phyloP scores from a whole-genome alignment of 306 rosid genomes.

The Crataegus laevigata region DNA sequence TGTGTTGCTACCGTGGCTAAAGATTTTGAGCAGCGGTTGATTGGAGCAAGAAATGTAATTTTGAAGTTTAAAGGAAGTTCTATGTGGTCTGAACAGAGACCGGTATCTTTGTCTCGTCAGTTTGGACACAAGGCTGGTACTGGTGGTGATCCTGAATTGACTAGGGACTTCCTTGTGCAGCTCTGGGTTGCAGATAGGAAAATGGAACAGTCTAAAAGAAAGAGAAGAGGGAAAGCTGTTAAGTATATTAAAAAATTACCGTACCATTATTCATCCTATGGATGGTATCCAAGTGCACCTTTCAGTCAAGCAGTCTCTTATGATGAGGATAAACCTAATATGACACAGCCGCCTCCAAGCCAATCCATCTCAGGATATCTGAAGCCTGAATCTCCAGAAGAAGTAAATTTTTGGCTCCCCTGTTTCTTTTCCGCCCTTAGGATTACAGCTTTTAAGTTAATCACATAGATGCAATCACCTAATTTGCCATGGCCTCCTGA shows the following conservation, averaged over 20 bases:
- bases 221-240: constrained; percentile 12
- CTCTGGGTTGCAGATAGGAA: constrained; percentile 63
- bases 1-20: neutral
- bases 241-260: neutral
- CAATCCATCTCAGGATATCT: constrained; percentile 48
- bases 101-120: constrained; percentile 18
- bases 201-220: constrained; percentile 14
- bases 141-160: constrained; percentile 22
- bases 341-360: constrained; percentile 69
- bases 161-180: constrained; percentile 48
- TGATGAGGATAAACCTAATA: neutral
- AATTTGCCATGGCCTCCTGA: neutral
- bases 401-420: constrained; percentile 30
- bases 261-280: constrained; percentile 10
- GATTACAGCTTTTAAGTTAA: neutral
- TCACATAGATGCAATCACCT: neutral
- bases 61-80: constrained; percentile 7
- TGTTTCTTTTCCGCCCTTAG: neutral
- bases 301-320: constrained; percentile 17
- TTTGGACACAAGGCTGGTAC: constrained; percentile 27
- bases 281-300: constrained; percentile 30
- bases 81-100: constrained; percentile 2
- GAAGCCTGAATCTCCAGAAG: constrained; percentile 53
- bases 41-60: neutral
- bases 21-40: constrained; percentile 2